Evolutionary conservation across 1,284 basidiomycete genomes (phyloP).

Genomic region (Mixia osmundae): DNA sequence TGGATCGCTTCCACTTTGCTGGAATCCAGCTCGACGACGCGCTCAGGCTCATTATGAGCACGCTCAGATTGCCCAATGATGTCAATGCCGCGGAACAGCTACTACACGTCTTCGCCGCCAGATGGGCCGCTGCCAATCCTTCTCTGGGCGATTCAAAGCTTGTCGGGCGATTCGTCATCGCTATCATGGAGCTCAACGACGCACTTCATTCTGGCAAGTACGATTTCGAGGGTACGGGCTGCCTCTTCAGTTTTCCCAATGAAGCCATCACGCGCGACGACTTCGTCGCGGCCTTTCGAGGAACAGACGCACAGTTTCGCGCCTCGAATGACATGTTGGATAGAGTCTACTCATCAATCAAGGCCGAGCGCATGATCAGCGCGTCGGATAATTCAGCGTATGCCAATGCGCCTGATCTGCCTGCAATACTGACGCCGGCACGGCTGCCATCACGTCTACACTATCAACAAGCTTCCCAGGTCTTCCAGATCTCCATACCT

Average conservation of each 20-base stretch:
- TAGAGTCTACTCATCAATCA: conserved; percentile 49
- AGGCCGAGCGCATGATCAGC: conserved; percentile 43
- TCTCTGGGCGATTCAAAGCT: conserved; percentile 36
- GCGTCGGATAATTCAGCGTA: conserved; percentile 26
- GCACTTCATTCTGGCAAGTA: conserved; percentile 31
- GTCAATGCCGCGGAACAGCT: conserved; percentile 39
- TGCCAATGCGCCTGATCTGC: conserved; percentile 21
- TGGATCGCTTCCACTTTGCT: conserved; percentile 63
- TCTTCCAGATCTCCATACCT: conserved; percentile 56
- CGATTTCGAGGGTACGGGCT: conserved; percentile 25
- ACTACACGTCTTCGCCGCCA: conserved; percentile 44
- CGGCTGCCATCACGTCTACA: conserved; percentile 50
- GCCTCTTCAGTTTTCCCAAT: conserved; percentile 33
- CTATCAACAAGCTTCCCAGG: conserved; percentile 60
- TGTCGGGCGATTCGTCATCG: conserved; percentile 50
- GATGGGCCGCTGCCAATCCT: conserved; percentile 77
- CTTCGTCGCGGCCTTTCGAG: conserved; percentile 53
- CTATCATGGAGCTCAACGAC: conserved; percentile 68
- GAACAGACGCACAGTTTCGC: conserved; percentile 40
- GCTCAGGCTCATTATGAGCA: conserved; percentile 61
- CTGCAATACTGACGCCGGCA: conserved; percentile 40
- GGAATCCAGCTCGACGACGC: conserved; percentile 70
- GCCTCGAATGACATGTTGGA: conserved; percentile 49
- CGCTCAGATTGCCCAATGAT: conserved; percentile 43
- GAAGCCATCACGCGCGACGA: conserved; percentile 43